Percentiles rank a stretch among this genome's conserved stretches.
Evolutionary conservation across 352 stramenopile genomes (phyloP).

Genomic region (Elongisporangium anandrum): DNA sequence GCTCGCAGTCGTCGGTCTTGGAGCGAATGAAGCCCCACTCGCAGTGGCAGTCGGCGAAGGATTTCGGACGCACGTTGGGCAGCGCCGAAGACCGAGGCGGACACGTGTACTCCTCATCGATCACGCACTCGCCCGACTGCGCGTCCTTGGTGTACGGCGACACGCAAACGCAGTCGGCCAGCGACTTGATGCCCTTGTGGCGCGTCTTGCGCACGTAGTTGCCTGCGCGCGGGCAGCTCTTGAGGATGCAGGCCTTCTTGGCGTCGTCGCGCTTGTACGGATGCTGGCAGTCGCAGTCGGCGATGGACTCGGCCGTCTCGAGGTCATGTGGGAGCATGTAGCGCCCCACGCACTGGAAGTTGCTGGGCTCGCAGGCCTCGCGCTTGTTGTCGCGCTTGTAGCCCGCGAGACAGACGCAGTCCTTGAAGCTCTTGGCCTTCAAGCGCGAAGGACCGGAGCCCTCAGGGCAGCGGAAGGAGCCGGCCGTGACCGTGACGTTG

Average conservation of each 20-base stretch:
- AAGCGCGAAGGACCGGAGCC: constrained; percentile 23
- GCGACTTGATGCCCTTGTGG: constrained; percentile 31
- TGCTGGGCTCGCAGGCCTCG: constrained; percentile 20
- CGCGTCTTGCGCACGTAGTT: constrained; percentile 65
- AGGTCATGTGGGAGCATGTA: constrained; percentile 45
- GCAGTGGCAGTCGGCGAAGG: constrained; percentile 70
- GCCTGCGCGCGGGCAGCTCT: constrained; percentile 57
- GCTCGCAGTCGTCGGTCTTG: constrained; percentile 34
- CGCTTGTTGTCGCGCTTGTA: constrained; percentile 33
- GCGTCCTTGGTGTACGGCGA: constrained; percentile 64
- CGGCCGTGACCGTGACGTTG: not conserved
- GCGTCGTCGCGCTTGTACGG: constrained; percentile 69
- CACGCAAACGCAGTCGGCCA: constrained; percentile 71
- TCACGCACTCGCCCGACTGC: constrained; percentile 63
- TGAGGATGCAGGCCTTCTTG: constrained; percentile 47
- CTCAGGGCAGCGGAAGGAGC: constrained; percentile 27
- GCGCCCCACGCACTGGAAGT: constrained; percentile 52
- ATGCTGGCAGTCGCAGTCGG: constrained; percentile 67
- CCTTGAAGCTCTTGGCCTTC: constrained; percentile 32
- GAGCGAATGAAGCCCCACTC: constrained; percentile 69
- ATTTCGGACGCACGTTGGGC: constrained; percentile 25
- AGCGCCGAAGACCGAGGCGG: constrained; percentile 29
- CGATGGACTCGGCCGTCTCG: constrained; percentile 29
- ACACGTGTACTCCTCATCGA: constrained; percentile 23
- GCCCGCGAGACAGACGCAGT: constrained; percentile 29